A percentile compares a stretch with the other conserved stretches of the same genome.
Conservation (phyloP, 495 filamentous ascomycete genomes). For the Penicillium flavigenum region DNA sequence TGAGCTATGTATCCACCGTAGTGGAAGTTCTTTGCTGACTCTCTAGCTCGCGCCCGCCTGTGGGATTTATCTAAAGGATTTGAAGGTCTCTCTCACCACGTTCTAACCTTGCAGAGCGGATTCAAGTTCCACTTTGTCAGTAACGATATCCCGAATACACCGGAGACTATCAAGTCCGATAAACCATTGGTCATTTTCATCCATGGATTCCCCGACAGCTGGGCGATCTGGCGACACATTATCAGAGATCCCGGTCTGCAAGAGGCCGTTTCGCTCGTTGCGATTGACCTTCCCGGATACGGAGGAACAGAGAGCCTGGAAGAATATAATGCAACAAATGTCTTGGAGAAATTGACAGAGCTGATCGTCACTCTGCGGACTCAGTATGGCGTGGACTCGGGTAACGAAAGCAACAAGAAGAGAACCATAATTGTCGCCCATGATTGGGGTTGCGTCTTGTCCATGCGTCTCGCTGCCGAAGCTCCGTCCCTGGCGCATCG, state of each 20-base stretch:
- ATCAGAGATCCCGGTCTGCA: constrained; percentile 34
- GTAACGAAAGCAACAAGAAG: constrained; percentile 27
- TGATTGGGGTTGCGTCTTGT: constrained; percentile 57
- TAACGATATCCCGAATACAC: constrained; percentile 31
- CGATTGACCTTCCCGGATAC: constrained; percentile 56
- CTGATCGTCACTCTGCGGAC: constrained; percentile 49
- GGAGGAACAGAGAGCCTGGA: constrained; percentile 52
- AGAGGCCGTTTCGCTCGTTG: constrained; percentile 41
- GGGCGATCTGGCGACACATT: constrained; percentile 51
- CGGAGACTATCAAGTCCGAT: constrained; percentile 25
- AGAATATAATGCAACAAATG: constrained; percentile 46
- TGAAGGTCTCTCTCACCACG: constrained; percentile 44
- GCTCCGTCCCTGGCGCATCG: constrained; percentile 53
- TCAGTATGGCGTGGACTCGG: constrained; percentile 44
- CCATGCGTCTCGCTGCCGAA: constrained; percentile 54
- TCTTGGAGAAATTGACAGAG: constrained; percentile 51
- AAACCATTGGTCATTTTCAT: constrained; percentile 54
- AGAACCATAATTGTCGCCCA: constrained; percentile 51
- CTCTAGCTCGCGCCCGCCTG: constrained; percentile 41
- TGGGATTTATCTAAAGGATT: constrained; percentile 48
- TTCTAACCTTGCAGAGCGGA: constrained; percentile 47
- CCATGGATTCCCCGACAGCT: constrained; percentile 61
- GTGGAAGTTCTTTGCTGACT: neutral
- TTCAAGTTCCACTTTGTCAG: constrained; percentile 55
- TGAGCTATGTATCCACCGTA: constrained; percentile 16